A percentile compares a stretch with the other conserved stretches of the same genome.
phyloP scores from a whole-genome alignment of 1,284 basidiomycete species.

The Cryptococcus hybrid region DNA sequence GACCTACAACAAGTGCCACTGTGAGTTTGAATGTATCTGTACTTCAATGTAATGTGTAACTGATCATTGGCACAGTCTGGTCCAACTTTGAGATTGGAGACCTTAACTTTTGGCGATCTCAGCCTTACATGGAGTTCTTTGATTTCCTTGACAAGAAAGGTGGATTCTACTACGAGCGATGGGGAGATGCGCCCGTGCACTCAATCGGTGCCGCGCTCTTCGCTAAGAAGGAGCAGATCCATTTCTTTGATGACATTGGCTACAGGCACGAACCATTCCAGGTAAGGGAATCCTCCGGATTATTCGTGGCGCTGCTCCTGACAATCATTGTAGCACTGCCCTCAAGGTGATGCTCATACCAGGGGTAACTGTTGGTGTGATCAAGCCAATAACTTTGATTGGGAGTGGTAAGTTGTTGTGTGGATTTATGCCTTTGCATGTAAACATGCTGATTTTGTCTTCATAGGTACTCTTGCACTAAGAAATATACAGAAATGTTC shows the following conservation, averaged over 20 bases:
- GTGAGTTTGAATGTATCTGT: constrained; percentile 51
- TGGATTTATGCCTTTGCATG: neutral
- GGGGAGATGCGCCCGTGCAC: constrained; percentile 82
- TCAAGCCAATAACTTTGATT: constrained; percentile 48
- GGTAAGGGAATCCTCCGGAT: constrained; percentile 14
- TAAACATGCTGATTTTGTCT: neutral
- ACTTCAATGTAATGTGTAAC: neutral
- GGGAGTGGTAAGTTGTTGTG: constrained; percentile 39
- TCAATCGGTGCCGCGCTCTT: constrained; percentile 76
- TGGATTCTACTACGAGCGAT: constrained; percentile 75
- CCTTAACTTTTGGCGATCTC: constrained; percentile 70
- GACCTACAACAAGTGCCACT: constrained; percentile 76
- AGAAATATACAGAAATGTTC: constrained; percentile 34
- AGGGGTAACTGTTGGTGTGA: constrained; percentile 49
- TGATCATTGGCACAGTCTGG: constrained; percentile 56
- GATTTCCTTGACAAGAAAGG: constrained; percentile 71
- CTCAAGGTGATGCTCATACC: constrained; percentile 47
- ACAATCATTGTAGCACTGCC: constrained; percentile 39
- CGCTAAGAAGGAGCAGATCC: constrained; percentile 65
- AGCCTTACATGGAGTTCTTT: constrained; percentile 76
- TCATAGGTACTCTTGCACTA: constrained; percentile 42
- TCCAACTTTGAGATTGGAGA: constrained; percentile 80
- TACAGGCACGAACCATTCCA: constrained; percentile 51
- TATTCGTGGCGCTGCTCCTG: neutral
- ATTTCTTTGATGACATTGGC: constrained; percentile 63